Percentiles rank a stretch among this genome's conserved stretches.
Conservation (phyloP, 805 yeast species). For the Sugiyamaella americana region DNA sequence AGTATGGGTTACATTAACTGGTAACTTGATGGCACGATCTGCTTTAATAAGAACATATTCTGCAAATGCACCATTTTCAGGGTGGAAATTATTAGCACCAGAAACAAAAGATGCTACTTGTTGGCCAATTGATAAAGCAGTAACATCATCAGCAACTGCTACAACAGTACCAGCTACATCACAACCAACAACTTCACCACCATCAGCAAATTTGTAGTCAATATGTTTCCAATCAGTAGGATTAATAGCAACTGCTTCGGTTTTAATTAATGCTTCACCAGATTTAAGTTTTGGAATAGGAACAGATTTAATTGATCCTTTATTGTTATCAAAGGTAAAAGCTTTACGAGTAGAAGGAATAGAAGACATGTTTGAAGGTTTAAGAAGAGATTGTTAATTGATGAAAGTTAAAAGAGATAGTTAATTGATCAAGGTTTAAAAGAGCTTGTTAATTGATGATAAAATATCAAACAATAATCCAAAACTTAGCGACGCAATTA, state of each 20-base stretch:
- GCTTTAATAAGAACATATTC: constrained; percentile 43
- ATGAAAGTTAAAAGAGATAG: no score
- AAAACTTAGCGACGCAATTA: no score
- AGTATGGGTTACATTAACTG: background rate
- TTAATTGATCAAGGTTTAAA: no score
- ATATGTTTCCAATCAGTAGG: constrained; percentile 71
- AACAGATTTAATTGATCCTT: background rate
- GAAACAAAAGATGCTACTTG: constrained; percentile 46
- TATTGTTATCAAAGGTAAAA: background rate
- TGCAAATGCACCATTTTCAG: constrained; percentile 50
- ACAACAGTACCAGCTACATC: constrained; percentile 55
- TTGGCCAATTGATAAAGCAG: constrained; percentile 45
- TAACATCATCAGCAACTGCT: constrained; percentile 43
- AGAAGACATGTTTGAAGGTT: no score
- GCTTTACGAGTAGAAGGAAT: background rate
- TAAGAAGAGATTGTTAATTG: no score
- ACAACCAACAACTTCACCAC: constrained; percentile 51
- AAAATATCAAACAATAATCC: no score
- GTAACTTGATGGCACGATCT: constrained; percentile 27
- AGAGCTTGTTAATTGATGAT: no score
- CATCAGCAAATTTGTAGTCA: constrained; percentile 34
- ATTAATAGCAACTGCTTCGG: constrained; percentile 52
- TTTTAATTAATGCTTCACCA: constrained; percentile 42
- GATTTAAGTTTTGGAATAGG: constrained; percentile 12
- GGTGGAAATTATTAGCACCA: constrained; percentile 31